Evolutionary conservation across 2,329 filamentous ascomycete species (phyloP).

Genomic region (Phaeophleospora eucalypticola): DNA sequence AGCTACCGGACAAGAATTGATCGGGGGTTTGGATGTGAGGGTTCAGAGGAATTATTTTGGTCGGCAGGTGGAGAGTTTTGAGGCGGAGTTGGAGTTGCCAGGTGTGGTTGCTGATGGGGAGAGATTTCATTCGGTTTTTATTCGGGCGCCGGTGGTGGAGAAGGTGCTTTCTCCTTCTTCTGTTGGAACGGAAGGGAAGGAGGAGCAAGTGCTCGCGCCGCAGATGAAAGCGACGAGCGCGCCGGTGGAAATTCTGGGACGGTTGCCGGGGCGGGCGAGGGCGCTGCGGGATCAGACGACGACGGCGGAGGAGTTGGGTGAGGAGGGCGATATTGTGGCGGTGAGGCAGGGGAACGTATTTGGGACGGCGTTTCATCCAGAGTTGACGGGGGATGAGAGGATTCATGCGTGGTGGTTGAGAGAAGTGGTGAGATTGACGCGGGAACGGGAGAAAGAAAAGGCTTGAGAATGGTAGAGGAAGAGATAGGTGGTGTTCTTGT

Average conservation of each 20-base stretch:
- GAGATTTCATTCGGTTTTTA: conserved; percentile 81
- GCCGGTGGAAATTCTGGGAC: conserved; percentile 57
- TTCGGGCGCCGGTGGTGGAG: conserved; percentile 89
- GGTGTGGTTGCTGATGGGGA: conserved; percentile 16
- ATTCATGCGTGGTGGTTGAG: conserved; percentile 93
- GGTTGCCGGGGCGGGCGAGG: conserved; percentile 50
- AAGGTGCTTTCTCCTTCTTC: conserved; percentile 56
- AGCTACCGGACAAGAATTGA: conserved; percentile 84
- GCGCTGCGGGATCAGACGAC: conserved; percentile 46
- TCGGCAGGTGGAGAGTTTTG: conserved; percentile 86
- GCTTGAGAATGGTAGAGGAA: not conserved
- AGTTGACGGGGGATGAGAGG: conserved; percentile 79
- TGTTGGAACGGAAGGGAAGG: conserved; percentile 35
- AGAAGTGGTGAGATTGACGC: conserved; percentile 50
- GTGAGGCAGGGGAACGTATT: conserved; percentile 88
- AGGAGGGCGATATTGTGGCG: conserved; percentile 75
- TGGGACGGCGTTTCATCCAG: conserved; percentile 92
- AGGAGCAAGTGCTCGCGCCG: conserved; percentile 55
- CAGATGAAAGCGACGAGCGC: conserved; percentile 46
- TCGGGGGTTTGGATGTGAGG: conserved; percentile 84
- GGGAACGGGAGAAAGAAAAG: not conserved
- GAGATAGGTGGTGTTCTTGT: not conserved
- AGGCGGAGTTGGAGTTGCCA: conserved; percentile 66
- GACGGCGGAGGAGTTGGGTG: conserved; percentile 44
- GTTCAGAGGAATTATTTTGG: conserved; percentile 96